Evolutionary conservation across 2,329 filamentous ascomycete genomes (phyloP).

Genomic region (Neofusicoccum sp.): DNA sequence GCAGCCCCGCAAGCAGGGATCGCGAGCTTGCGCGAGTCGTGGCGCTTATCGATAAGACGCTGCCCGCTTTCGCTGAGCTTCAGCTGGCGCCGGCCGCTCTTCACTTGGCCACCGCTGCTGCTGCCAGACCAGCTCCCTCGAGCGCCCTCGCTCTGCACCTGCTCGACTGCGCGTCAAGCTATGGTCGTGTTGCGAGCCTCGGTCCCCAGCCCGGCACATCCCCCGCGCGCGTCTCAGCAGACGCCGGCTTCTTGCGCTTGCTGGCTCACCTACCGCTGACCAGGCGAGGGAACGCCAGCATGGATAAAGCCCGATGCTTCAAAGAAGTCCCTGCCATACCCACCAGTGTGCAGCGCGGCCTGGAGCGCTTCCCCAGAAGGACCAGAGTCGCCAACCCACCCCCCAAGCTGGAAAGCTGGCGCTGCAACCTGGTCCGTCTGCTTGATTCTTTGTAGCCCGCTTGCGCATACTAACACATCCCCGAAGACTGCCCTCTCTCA

Average conservation of each 20-base stretch:
- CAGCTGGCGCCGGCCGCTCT: slow-evolving; percentile 25
- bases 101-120: slow-evolving; percentile 20
- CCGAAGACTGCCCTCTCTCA: slow-evolving; percentile 46
- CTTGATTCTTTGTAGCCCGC: not conserved
- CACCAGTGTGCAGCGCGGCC: slow-evolving; percentile 27
- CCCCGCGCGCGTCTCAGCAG: not conserved
- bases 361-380: slow-evolving; percentile 26
- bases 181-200: not conserved
- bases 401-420: slow-evolving; percentile 35
- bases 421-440: slow-evolving; percentile 39
- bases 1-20: slow-evolving; percentile 6
- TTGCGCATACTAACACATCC: not conserved
- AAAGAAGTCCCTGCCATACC: slow-evolving; percentile 20
- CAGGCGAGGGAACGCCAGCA: not conserved
- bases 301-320: not conserved
- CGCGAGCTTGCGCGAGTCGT: slow-evolving; percentile 5
- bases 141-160: not conserved
- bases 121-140: not conserved
- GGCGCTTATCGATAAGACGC: not conserved
- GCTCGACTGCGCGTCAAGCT: not conserved
- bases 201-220: not conserved
- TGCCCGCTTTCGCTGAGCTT: not conserved
- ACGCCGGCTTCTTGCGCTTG: not conserved
- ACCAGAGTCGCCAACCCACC: not conserved
- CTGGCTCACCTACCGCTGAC: not conserved